Conservation (phyloP, 2,329 filamentous ascomycete species). For the Penicillium fuscoglaucum region DNA sequence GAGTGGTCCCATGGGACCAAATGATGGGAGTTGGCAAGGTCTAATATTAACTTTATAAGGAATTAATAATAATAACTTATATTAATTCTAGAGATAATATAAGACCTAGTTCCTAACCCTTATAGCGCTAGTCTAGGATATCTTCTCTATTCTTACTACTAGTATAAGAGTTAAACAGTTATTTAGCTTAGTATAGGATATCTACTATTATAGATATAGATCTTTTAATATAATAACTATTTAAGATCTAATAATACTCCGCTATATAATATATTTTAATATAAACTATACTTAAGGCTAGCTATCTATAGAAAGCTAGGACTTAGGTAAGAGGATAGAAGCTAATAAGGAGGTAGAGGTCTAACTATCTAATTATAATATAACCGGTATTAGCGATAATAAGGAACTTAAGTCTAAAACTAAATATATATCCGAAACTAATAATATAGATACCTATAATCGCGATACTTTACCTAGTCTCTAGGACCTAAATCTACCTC, state of each 20-base stretch:
- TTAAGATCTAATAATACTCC: background rate
- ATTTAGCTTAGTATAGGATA: background rate
- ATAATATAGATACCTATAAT: background rate
- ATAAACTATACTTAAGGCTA: background rate
- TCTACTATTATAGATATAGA: background rate
- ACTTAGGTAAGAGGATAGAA: background rate
- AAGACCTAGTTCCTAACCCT: background rate
- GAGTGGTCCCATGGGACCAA: no score
- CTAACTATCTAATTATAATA: background rate
- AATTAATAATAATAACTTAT: background rate
- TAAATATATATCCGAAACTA: background rate
- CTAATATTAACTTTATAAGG: background rate
- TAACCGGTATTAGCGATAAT: background rate
- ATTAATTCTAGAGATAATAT: background rate
- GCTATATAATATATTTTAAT: background rate
- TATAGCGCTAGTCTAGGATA: background rate
- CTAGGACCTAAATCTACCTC: background rate
- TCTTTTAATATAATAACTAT: background rate
- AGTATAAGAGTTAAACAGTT: background rate
- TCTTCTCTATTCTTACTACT: background rate
- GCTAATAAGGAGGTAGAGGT: background rate
- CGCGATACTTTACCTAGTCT: background rate
- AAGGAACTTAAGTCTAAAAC: background rate
- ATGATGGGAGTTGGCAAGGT: no score
- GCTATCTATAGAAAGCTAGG: background rate